A percentile compares a stretch with the other conserved stretches of the same genome.
phyloP scores from a whole-genome alignment of 139 green algal genomes.

The Edaphochlamys debaryana region DNA sequence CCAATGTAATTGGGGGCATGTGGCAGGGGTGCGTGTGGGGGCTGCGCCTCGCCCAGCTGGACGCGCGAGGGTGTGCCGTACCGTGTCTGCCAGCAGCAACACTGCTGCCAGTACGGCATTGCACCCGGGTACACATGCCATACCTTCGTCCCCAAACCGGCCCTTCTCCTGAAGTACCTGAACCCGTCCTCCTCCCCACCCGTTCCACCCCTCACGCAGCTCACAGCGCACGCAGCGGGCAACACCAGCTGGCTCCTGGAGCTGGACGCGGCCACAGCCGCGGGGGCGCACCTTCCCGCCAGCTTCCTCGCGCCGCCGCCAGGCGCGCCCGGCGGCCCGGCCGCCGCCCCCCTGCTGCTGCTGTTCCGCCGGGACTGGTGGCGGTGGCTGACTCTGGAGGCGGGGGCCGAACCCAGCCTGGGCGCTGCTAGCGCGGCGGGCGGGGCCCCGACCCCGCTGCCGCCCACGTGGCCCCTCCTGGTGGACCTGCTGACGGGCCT shows the following conservation, averaged over 20 bases:
- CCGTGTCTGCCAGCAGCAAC: too few species aligned
- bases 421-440: too few species aligned
- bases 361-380: slow-evolving; percentile 1
- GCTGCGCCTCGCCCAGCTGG: too few species aligned
- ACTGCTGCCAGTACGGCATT: too few species aligned
- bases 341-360: neutral
- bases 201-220: neutral
- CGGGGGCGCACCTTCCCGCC: neutral
- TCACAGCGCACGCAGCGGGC: neutral
- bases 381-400: neutral
- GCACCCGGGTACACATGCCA: too few species aligned
- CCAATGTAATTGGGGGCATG: too few species aligned
- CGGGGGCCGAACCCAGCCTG: too few species aligned
- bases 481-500: neutral
- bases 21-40: too few species aligned
- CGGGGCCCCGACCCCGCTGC: neutral
- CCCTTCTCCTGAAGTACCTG: too few species aligned
- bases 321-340: neutral
- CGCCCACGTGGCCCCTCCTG: neutral
- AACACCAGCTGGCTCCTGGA: neutral
- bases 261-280: neutral
- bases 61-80: too few species aligned
- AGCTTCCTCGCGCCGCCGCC: neutral
- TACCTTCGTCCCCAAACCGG: too few species aligned
- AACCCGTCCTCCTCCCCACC: too few species aligned